Evolutionary conservation across 768 basidiomycete species (phyloP), one percentile per base, ranked within the genome.

Genomic region (Paxillus involutus): DNA sequence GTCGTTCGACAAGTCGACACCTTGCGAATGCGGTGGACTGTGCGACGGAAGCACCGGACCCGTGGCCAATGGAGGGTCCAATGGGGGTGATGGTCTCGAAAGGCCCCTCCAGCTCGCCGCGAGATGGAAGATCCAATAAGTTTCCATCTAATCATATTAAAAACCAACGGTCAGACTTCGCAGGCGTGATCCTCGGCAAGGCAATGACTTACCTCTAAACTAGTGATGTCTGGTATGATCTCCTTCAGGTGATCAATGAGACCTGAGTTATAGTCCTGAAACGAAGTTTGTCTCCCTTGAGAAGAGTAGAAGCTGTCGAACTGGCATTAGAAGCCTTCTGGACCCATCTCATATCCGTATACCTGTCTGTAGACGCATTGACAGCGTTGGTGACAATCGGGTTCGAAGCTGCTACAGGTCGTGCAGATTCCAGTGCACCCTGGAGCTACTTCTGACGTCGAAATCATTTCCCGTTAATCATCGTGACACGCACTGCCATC

Each of bases 321-420:
- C 63, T 24, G 65, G 52, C 16, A 47, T n/a, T 36, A n/a, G 44
- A 40, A n/a, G 26, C 42, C 45, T 35, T 44, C 13, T 33, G 19
- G 43, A 19, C 11, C 42, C 6, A 21, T 5, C 32, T 37, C n/a
- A 51, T 39, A 19, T 44, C 16, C 55, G 48, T 65, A 48, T 61
- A 86, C 87, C 88, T 90, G 69, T 93, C 91, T 39, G 89, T 84
- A 47, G 88, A 89, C n/a, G 89, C 90, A 61, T 91, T 92, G 32
- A 85, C 74, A 19, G 75, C 62, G 49, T 76, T 56, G 37, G 60
- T 48, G 13, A 84, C 62, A 53, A 87, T 73, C 32, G 63, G 60
- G 17, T 64, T 64, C 13, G 68, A 56, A 44, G 73, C 69, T 14
- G 59, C 67, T 17, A 60, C 41, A 21, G 84, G 82, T 43, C 79